Conservation (phyloP, 768 basidiomycete genomes). For the Cyclocybe cylindracea region DNA sequence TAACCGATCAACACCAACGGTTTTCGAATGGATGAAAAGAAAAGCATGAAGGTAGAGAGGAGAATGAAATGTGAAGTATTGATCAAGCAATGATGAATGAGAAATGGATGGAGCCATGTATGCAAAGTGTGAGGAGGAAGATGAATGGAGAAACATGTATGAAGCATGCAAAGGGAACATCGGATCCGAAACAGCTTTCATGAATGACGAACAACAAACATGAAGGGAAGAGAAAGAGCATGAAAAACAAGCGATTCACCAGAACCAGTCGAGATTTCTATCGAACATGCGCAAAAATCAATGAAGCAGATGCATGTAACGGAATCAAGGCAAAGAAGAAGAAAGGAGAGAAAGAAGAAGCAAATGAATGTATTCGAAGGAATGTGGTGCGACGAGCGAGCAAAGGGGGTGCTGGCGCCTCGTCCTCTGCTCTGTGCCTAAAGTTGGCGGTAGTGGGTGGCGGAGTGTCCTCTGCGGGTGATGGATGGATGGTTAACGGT, state of each 20-base stretch:
- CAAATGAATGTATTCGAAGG: background rate
- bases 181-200: background rate
- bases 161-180: background rate
- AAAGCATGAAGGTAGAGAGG: background rate
- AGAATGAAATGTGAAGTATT: background rate
- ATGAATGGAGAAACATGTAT: background rate
- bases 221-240: background rate
- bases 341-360: background rate
- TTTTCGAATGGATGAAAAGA: background rate
- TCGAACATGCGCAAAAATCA: no score
- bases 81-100: background rate
- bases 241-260: background rate
- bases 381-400: background rate
- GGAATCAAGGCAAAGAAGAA: background rate
- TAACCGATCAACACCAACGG: slow-evolving; percentile 6
- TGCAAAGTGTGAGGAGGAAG: background rate
- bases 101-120: no score
- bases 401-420: slow-evolving; percentile 1
- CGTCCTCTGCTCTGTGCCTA: background rate
- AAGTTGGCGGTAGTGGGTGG: background rate
- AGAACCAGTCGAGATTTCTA: background rate
- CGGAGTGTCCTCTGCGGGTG: slow-evolving; percentile 6
- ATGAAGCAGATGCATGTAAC: no score
- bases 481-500: slow-evolving; percentile 3
- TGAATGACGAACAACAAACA: background rate